Evolutionary conservation across 352 stramenopile genomes (phyloP), one percentile per base, ranked within the genome.

Genomic region (Blastocystis sp.): DNA sequence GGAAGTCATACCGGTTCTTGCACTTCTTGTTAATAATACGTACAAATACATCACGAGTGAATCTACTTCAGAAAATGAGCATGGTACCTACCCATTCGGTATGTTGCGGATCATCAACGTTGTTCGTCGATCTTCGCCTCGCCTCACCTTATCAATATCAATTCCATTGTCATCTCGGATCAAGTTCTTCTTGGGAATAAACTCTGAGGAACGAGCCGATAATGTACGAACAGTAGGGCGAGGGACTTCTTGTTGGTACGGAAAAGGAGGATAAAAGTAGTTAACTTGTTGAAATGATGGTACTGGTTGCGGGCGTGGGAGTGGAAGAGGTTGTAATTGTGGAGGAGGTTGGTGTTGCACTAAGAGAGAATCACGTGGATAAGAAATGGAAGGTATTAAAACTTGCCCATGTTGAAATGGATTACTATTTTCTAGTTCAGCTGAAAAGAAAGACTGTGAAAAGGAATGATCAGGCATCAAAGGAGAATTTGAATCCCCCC

Each of bases 91-190:
- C 92, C 99, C 99, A 94, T 99, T 99, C 9, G 97, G 97, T 66
- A 99, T 99, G 91, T 99, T 99, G 81, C 97, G 94, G 68, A 99
- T 95, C 97, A 99, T 99, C 48, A 99, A 92, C n/a, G 97, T 99
- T 48, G 97, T 99, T 75, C 97, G 93, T 75, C 91, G 94, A 91
- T 99, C 97, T 80, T 93, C 93, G 3, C 54, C 44, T 22, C 62
- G 37, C 9, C 40, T 42, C 37, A 88, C 58, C 42, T 77, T 77
- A 5, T 88, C 62, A 22, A 88, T 68, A n/a, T 88, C 48, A 22
- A 88, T 35, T 22, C n/a, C 4, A 57, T 56, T 59, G 17, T 78
- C 66, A 3, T n/a, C 24, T 35, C 30, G n/a, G 4, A 9, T 7
- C n/a, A 5, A 9, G n/a, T 64, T 64, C 24, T 35, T 35, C 22